A percentile compares a stretch with the other conserved stretches of the same genome.
These are phyloP conservation scores for Salix purpurea DNA, from an alignment of 345 rosid species.

Conservation along the genomic window DNA sequence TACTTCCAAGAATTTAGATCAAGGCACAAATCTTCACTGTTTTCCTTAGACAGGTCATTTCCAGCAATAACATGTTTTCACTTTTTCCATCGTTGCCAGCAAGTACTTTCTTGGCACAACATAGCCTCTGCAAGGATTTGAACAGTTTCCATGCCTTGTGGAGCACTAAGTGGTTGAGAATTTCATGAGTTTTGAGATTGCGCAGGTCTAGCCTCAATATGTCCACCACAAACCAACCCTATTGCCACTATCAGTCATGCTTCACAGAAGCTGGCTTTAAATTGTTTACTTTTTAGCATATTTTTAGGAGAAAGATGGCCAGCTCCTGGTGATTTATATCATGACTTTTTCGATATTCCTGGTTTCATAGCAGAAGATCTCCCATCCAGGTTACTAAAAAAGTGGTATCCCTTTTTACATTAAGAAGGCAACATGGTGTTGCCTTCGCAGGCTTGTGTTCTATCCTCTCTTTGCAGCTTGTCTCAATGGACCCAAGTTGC, in stretches of 20 bases:
- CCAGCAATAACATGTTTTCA: not conserved
- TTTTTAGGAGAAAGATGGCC: conserved; percentile 45
- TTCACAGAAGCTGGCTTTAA: not conserved
- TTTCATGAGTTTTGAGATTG: not conserved
- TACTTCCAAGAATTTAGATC: not conserved
- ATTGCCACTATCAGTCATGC: not conserved
- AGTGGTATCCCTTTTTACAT: conserved; percentile 76
- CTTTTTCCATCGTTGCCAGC: not conserved
- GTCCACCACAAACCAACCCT: no score
- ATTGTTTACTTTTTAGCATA: not conserved
- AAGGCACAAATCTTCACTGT: not conserved
- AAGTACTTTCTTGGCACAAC: not conserved
- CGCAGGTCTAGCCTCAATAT: not conserved
- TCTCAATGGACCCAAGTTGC: conserved; percentile 75
- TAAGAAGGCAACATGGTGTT: conserved; percentile 62
- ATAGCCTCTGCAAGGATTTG: not conserved
- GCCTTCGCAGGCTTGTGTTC: conserved; percentile 56
- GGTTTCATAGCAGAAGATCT: conserved; percentile 73
- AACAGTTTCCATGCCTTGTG: not conserved
- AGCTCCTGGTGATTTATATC: conserved; percentile 43
- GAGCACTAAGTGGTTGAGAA: not conserved
- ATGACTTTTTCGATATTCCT: conserved; percentile 78
- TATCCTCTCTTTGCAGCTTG: conserved; percentile 69
- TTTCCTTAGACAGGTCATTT: not conserved
- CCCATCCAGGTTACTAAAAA: conserved; percentile 44